These are phyloP conservation scores for Spergularia marina DNA, from an alignment of 148 eudicot species.

Conservation along the genomic window DNA sequence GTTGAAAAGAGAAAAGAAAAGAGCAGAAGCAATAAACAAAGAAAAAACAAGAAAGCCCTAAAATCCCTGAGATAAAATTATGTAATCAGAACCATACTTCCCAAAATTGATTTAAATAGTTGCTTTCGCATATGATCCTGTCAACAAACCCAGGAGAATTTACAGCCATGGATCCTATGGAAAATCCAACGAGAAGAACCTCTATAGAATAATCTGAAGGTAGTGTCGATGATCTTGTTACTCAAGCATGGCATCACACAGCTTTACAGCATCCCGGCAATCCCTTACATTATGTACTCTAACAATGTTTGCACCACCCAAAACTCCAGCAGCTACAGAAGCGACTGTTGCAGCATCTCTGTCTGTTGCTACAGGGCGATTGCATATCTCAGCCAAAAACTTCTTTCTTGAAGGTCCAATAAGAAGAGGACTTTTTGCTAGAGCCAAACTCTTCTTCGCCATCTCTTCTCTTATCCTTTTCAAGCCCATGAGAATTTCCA, in stretches of 20 bases:
- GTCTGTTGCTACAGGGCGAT: slow-evolving; percentile 42
- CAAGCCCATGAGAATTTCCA: slow-evolving; percentile 64
- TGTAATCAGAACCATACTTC: too few species aligned
- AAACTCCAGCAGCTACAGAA: slow-evolving; percentile 57
- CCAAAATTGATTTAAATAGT: too few species aligned
- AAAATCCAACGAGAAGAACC: too few species aligned
- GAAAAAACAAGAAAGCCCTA: too few species aligned
- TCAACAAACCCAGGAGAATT: too few species aligned
- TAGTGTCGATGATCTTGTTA: slow-evolving; percentile 19
- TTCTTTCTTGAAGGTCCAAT: slow-evolving; percentile 89
- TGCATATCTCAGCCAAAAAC: slow-evolving; percentile 77
- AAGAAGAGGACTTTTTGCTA: slow-evolving; percentile 68
- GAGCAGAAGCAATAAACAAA: too few species aligned
- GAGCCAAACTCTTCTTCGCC: slow-evolving; percentile 56
- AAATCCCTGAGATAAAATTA: too few species aligned
- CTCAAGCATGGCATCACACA: slow-evolving; percentile 73
- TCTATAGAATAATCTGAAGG: background rate
- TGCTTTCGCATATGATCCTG: too few species aligned
- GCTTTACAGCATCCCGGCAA: slow-evolving; percentile 64
- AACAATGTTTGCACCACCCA: slow-evolving; percentile 84
- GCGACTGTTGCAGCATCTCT: slow-evolving; percentile 85
- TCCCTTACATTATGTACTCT: slow-evolving; percentile 81
- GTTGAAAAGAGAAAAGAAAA: too few species aligned
- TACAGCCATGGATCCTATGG: too few species aligned
- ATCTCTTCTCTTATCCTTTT: slow-evolving; percentile 54